phyloP scores from a whole-genome alignment of 371 early-diverging fungal genomes.

The Circinella umbellata region DNA sequence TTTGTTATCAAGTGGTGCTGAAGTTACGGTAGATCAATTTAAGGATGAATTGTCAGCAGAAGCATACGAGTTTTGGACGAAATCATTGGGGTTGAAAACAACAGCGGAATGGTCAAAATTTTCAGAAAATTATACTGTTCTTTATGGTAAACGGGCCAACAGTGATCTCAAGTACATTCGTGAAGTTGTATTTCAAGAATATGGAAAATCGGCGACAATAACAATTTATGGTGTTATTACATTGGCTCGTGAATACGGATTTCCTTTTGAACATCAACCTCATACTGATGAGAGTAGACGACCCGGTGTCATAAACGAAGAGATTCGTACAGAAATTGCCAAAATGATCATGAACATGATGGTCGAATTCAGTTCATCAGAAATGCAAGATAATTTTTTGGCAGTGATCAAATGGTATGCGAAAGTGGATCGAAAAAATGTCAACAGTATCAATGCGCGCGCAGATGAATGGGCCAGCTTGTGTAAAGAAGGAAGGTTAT shows the following conservation, averaged over 20 bases:
- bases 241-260: neutral
- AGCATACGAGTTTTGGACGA: neutral
- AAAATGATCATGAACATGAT: constrained; percentile 6
- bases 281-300: no score
- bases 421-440: neutral
- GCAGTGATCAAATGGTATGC: neutral
- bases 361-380: neutral
- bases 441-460: neutral
- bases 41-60: neutral
- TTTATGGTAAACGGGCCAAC: neutral
- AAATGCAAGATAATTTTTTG: neutral
- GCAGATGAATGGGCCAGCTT: neutral
- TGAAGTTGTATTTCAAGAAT: neutral
- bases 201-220: neutral
- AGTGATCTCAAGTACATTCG: neutral
- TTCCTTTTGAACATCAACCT: neutral
- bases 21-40: neutral
- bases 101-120: neutral
- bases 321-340: neutral
- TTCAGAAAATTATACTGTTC: neutral
- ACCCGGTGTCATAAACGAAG: neutral
- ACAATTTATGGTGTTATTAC: neutral
- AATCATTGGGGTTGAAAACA: neutral
- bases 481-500: neutral
- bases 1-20: neutral